Evolutionary conservation across 2,329 filamentous ascomycete genomes (phyloP).

Genomic region (Chaetomiaceae sp.): DNA sequence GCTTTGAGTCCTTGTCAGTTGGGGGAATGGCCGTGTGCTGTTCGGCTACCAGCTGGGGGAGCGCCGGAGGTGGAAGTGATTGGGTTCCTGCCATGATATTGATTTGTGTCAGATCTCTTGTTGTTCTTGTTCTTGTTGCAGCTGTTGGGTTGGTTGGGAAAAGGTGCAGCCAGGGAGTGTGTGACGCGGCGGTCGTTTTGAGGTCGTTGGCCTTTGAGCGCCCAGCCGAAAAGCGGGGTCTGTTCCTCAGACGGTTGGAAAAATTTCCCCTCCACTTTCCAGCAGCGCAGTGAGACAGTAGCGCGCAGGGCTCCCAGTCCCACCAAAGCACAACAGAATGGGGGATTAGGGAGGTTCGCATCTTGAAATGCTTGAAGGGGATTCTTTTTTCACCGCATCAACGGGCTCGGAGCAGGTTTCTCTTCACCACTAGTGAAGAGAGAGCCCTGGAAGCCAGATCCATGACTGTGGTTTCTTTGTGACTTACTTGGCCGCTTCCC

Average conservation of each 20-base stretch:
- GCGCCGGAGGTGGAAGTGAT: conserved; percentile 83
- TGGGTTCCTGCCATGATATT: conserved; percentile 66
- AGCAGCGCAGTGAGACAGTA: too few species aligned
- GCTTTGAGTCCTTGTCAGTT: conserved; percentile 83
- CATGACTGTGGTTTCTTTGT: background rate
- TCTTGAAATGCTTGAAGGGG: background rate
- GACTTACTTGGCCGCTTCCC: conserved; percentile 31
- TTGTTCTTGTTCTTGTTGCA: background rate
- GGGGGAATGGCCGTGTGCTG: conserved; percentile 80
- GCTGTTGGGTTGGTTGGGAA: too few species aligned
- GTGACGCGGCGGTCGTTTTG: too few species aligned
- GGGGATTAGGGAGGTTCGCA: background rate
- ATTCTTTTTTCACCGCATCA: background rate
- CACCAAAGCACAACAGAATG: background rate
- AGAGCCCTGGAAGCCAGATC: too few species aligned
- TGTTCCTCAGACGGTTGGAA: conserved; percentile 1
- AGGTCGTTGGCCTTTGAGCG: background rate
- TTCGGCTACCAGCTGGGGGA: conserved; percentile 90
- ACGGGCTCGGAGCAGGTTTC: background rate
- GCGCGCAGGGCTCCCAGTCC: background rate
- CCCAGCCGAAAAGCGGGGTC: conserved; percentile 15
- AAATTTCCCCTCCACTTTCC: conserved; percentile 1
- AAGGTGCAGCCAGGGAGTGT: too few species aligned
- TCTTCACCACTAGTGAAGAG: too few species aligned
- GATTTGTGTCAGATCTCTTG: conserved; percentile 14